A percentile compares a stretch with the other conserved stretches of the same genome.
Evolutionary conservation across 768 basidiomycete species (phyloP).

Genomic region (Hericium coralloides): DNA sequence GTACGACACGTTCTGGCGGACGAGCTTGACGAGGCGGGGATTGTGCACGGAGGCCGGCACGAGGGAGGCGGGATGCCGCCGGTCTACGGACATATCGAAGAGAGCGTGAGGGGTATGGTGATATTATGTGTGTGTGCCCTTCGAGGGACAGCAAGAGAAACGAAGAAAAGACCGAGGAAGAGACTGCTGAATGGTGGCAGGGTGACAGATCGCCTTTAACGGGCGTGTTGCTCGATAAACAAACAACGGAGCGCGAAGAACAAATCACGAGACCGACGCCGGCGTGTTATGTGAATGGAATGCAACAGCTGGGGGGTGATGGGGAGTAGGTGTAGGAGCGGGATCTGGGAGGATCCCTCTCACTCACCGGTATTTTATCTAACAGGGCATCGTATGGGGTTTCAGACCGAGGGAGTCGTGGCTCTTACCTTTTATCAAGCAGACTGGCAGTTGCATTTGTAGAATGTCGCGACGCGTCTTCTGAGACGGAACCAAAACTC

Average conservation of each 20-base stretch:
- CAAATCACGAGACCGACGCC: constrained; percentile 5
- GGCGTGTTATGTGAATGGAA: not conserved
- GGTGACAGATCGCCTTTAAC: not conserved
- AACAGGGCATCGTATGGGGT: not conserved
- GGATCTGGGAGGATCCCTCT: too few species aligned
- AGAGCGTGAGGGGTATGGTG: constrained; percentile 25
- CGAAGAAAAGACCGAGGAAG: constrained; percentile 14
- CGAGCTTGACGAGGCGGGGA: constrained; percentile 69
- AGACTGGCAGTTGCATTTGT: not conserved
- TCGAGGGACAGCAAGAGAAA: constrained; percentile 25
- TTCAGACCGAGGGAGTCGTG: not conserved
- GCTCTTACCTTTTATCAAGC: not conserved
- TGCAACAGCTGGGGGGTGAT: not conserved
- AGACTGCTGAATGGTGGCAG: not conserved
- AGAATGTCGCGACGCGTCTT: not conserved
- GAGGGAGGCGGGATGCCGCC: constrained; percentile 73
- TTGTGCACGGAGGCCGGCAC: constrained; percentile 69
- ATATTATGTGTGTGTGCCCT: constrained; percentile 23
- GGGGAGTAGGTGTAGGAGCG: too few species aligned
- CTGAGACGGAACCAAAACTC: not conserved
- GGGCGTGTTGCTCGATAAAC: not conserved
- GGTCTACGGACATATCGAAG: constrained; percentile 29
- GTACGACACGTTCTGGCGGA: constrained; percentile 66
- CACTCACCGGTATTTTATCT: not conserved
- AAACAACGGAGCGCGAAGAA: constrained; percentile 4